Evolutionary conservation across 2,329 filamentous ascomycete species (phyloP).

Genomic region (Botrytis galanthina): DNA sequence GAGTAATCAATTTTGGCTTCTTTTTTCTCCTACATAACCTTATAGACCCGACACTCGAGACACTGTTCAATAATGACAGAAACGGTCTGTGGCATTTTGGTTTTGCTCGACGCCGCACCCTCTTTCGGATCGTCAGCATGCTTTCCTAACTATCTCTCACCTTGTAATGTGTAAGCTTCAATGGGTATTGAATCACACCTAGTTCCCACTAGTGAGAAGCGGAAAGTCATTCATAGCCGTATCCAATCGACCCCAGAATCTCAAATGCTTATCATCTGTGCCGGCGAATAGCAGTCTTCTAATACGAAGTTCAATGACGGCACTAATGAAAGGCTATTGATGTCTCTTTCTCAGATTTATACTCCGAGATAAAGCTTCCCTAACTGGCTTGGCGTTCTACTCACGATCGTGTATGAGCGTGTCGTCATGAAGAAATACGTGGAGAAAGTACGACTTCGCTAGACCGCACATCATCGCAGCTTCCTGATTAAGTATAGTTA

Average conservation of each 20-base stretch:
- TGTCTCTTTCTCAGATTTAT: not conserved
- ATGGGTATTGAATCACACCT: not conserved
- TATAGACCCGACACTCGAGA: not conserved
- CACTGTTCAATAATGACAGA: not conserved
- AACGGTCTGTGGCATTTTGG: not conserved
- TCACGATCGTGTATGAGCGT: not conserved
- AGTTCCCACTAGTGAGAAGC: not conserved
- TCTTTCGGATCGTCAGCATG: not conserved
- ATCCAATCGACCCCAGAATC: not conserved
- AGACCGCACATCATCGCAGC: constrained; percentile 1
- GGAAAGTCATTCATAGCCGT: not conserved
- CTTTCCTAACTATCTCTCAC: not conserved
- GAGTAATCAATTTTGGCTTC: not conserved
- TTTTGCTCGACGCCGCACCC: not conserved
- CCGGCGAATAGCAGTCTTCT: not conserved
- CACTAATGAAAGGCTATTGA: not conserved
- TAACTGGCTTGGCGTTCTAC: not conserved
- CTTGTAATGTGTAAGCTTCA: not conserved
- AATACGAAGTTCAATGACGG: not conserved
- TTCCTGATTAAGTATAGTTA: constrained; percentile 18
- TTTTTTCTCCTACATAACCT: not conserved
- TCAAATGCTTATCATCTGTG: not conserved
- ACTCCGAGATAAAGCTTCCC: constrained; percentile 1
- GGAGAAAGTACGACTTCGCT: not conserved
- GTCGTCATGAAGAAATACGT: not conserved